Base-by-base conservation (phyloP, 2,329 filamentous ascomycete species). In the Nothophoma quercina region DNA sequence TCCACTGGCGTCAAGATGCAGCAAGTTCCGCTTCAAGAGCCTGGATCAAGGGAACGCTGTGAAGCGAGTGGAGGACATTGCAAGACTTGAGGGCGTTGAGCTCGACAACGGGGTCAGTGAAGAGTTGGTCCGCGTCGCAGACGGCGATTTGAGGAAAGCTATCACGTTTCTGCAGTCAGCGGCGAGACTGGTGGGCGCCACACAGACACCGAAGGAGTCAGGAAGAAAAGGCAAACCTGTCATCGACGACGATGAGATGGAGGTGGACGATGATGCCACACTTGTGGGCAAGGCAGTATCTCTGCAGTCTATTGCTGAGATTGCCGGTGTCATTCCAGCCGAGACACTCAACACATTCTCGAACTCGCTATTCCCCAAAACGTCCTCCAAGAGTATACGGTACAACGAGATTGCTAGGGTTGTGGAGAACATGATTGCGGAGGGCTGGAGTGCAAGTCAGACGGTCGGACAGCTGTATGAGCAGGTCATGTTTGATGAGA, bases 21-120 rank as follows among this genome's bases (percentile, higher is more conserved):
- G 88, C 76, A 99, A 99, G 77, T 99, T 99, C 73, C 84, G 95
- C 25, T 99, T 99, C 84, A 99, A 99, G 85, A 91, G 90, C 59
- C 79, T 99, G 59, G 93, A 97, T 72, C 89, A 93, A 67, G 85
- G 85, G 7, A 96, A 96, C 69, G 91, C 95, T 7, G 88, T 86
- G 64, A 85, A 83, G 68, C 81, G 96, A 47, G 78, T 99, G 10
- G 85, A 89, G 65, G 85, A 92, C 46, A 99, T 99, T 75, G 92
- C 95, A 1, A 77, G 80, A 45, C 81, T 87, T 35, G 95, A 99
- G 74, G 85, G 86, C 1, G 88, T 99, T 5, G 78, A 74, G 32
- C 76, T 97, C 25, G 91, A 91, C 56, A 81, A 88, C 8, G 93
- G 91, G 0, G 93, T 91, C 0, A 79, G 95, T 15, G 90, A 96